Evolutionary conservation across 352 stramenopile genomes (phyloP), one percentile per base, ranked within the genome.

Genomic region (Globisporangium orthogonon): DNA sequence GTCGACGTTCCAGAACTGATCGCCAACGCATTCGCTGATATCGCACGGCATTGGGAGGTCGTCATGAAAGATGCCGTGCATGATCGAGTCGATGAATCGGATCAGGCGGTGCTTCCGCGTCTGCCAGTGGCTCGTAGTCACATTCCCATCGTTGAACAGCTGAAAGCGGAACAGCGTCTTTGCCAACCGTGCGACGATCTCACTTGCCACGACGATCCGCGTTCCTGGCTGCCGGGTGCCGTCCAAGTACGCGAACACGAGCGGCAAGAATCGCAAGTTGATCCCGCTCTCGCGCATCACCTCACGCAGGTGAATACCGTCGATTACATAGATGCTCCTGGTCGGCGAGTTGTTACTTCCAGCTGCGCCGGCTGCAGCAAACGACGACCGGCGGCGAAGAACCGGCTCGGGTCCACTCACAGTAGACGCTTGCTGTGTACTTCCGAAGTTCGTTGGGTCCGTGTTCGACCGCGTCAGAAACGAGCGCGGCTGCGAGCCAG

Each of bases 1-100:
- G 45, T 92, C 76, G 0, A 90, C 70, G 15, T 76, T 61, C 84
- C 84, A 94, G 40, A 94, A 94, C 52, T 92, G 82, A 28, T 80
- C 71, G 7, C 71, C 75, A 33, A 60, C 63, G 49, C 75, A 86
- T 58, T 78, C 63, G 55, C 54, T 50, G 56, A 79, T 62, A 33
- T 50, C 11, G 59, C 66, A 75, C 7, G 51, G 54, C 17, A 49
- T 54, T 13, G 62, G 64, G 23, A 78, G 66, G 39, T 77, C 75
- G n/a, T 72, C 65, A 51, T 83, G 74, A 56, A 83, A 83, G 9
- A 86, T 47, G 1, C 82, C 82, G 35, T 75, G 65, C 65, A 91
- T 86, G 46, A 91, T 86, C 0, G 76, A 81, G 46, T 81, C 69
- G 11, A 91, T 78, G 18, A 88, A 86, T 37, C 76, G 62, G 53